Evolutionary conservation across 2,329 filamentous ascomycete genomes (phyloP).

Genomic region (Exophiala bonariae): DNA sequence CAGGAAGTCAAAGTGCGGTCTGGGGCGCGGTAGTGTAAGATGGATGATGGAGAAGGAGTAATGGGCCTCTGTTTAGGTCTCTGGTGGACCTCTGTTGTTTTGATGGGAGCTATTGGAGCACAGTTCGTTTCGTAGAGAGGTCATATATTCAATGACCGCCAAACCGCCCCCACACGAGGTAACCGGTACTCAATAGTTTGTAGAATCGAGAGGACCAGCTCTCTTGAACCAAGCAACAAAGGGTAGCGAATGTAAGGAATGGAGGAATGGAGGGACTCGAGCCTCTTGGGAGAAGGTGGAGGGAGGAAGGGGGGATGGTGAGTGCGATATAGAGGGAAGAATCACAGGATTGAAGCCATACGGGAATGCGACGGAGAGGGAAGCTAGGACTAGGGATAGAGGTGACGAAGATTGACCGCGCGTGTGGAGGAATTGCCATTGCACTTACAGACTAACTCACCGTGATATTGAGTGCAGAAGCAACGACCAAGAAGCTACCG

Average conservation of each 20-base stretch:
- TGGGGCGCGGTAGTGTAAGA: background rate
- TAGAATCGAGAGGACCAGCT: slow-evolving; percentile 19
- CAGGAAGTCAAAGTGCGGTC: background rate
- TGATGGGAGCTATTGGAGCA: slow-evolving; percentile 16
- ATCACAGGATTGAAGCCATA: slow-evolving; percentile 9
- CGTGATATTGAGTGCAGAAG: slow-evolving; percentile 20
- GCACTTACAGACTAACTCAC: slow-evolving; percentile 22
- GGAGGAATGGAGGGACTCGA: slow-evolving; percentile 15
- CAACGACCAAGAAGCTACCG: slow-evolving; percentile 8
- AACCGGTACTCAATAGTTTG: slow-evolving; percentile 5
- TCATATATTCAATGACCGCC: slow-evolving; percentile 14
- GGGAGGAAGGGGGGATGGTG: slow-evolving; percentile 8
- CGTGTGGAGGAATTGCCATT: slow-evolving; percentile 15
- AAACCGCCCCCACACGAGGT: slow-evolving; percentile 7
- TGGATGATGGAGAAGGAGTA: background rate
- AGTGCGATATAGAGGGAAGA: slow-evolving; percentile 19
- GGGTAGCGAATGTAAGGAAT: slow-evolving; percentile 21
- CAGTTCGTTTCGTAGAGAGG: slow-evolving; percentile 4
- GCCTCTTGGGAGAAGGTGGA: slow-evolving; percentile 10
- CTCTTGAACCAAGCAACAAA: slow-evolving; percentile 14
- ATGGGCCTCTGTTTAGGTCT: slow-evolving; percentile 7
- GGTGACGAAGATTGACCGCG: slow-evolving; percentile 16
- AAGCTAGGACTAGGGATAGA: slow-evolving; percentile 1
- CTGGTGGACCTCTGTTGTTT: slow-evolving; percentile 7
- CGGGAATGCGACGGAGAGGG: background rate